Percentiles rank a stretch among this genome's conserved stretches.
These are phyloP conservation scores for Platanthera zijinensis DNA, from an alignment of 106 monocot species.

Conservation along the genomic window DNA sequence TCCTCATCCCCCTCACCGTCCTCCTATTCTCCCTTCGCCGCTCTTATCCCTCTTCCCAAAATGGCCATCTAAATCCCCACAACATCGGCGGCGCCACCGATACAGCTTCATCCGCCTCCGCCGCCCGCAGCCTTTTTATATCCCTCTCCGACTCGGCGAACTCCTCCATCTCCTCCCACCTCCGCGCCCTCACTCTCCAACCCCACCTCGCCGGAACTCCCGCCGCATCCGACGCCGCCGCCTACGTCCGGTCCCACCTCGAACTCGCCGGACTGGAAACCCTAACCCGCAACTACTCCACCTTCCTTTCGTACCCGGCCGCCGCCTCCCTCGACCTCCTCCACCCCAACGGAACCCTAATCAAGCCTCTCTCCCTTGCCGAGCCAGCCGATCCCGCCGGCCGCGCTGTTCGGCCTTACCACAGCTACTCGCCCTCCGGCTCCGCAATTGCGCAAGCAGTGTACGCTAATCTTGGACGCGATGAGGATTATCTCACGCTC, in stretches of 20 bases:
- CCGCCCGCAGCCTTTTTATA: conserved; percentile 21
- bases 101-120: neutral
- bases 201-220: conserved; percentile 86
- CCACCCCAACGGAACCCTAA: conserved; percentile 20
- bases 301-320: conserved; percentile 66
- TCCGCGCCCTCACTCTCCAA: conserved; percentile 42
- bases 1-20: conserved; percentile 18
- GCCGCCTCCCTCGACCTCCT: conserved; percentile 55
- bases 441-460: conserved; percentile 35
- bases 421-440: conserved; percentile 77
- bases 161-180: conserved; percentile 60
- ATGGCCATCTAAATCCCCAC: neutral
- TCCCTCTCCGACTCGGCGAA: conserved; percentile 38
- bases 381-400: conserved; percentile 39
- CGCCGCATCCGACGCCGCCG: conserved; percentile 20
- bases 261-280: conserved; percentile 32
- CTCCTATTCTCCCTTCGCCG: conserved; percentile 16
- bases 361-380: conserved; percentile 31
- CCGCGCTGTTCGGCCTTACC: conserved; percentile 44
- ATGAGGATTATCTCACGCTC: conserved; percentile 46
- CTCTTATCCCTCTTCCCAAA: conserved; percentile 9
- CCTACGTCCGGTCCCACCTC: conserved; percentile 54
- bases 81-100: conserved; percentile 4
- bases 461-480: conserved; percentile 53
- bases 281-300: conserved; percentile 26